These are phyloP conservation scores for Viola pubescens DNA, from an alignment of 441 rosid species.

Conservation along the genomic window DNA sequence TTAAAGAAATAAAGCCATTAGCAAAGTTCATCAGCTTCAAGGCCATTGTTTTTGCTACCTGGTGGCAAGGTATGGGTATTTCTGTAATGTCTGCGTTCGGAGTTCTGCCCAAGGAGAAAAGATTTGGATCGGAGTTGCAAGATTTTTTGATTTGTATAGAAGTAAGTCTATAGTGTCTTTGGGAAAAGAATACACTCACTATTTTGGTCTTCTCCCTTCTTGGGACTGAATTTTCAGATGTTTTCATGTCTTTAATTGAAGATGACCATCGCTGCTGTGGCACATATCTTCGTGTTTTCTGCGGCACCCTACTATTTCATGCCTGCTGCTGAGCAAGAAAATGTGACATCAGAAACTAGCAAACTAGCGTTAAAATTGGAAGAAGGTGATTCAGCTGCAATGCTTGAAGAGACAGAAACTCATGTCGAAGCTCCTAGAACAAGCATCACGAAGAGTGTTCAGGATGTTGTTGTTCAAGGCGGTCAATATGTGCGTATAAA, in stretches of 20 bases:
- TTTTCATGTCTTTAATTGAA: constrained; percentile 12
- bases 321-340: constrained; percentile 28
- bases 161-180: constrained; percentile 32
- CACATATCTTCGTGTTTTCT: constrained; percentile 71
- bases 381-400: constrained; percentile 21
- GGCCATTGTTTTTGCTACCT: constrained; percentile 84
- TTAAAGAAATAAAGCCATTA: constrained; percentile 62
- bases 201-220: too few species aligned
- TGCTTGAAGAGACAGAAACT: constrained; percentile 39
- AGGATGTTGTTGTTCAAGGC: constrained; percentile 72
- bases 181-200: not conserved
- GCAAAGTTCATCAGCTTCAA: constrained; percentile 92
- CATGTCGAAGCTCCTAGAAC: constrained; percentile 71
- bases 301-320: constrained; percentile 48
- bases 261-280: constrained; percentile 87
- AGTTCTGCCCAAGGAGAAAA: constrained; percentile 55
- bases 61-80: constrained; percentile 95
- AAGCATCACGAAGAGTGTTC: constrained; percentile 67
- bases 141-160: constrained; percentile 84
- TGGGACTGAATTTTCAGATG: too few species aligned
- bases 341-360: constrained; percentile 35
- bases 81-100: constrained; percentile 48
- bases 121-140: constrained; percentile 50
- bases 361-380: constrained; percentile 33
- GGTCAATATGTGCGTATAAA: constrained; percentile 51